A percentile compares a stretch with the other conserved stretches of the same genome.
These are phyloP conservation scores for Penicillium pulvis DNA, from an alignment of 495 filamentous ascomycete genomes.

Conservation along the genomic window DNA sequence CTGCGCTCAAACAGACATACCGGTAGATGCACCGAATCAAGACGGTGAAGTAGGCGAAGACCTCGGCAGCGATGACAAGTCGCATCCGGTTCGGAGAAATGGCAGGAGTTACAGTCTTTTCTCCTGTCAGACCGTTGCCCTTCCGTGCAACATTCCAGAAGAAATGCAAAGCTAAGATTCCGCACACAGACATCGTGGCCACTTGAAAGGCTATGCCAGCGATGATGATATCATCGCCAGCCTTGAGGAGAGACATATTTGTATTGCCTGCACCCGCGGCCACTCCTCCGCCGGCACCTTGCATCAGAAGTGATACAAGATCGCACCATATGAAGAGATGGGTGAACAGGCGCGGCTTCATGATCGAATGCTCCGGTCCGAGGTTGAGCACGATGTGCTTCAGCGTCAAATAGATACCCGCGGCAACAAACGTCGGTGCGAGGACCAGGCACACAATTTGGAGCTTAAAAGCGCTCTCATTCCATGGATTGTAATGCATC, in stretches of 20 bases:
- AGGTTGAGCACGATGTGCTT: slow-evolving; percentile 63
- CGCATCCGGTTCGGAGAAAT: slow-evolving; percentile 43
- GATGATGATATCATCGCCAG: slow-evolving; percentile 65
- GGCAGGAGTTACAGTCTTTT: slow-evolving; percentile 25
- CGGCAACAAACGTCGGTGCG: slow-evolving; percentile 64
- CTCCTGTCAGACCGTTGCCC: slow-evolving; percentile 31
- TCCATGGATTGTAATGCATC: slow-evolving; percentile 63
- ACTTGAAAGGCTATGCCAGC: slow-evolving; percentile 73
- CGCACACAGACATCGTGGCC: slow-evolving; percentile 61
- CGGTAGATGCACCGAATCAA: slow-evolving; percentile 70
- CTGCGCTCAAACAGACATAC: slow-evolving; percentile 25
- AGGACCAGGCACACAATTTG: slow-evolving; percentile 70
- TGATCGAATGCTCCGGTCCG: slow-evolving; percentile 53
- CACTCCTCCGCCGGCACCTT: slow-evolving; percentile 65
- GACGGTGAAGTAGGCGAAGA: slow-evolving; percentile 60
- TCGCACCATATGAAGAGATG: slow-evolving; percentile 70
- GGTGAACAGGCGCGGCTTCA: slow-evolving; percentile 62
- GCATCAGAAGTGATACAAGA: slow-evolving; percentile 61
- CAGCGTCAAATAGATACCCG: slow-evolving; percentile 67
- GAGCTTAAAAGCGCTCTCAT: slow-evolving; percentile 59
- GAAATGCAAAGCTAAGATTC: slow-evolving; percentile 51
- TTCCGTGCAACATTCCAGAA: slow-evolving; percentile 44
- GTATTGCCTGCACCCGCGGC: slow-evolving; percentile 42
- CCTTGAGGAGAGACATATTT: slow-evolving; percentile 27
- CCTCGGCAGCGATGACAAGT: slow-evolving; percentile 52